Evolutionary conservation across 2,329 filamentous ascomycete genomes (phyloP), one percentile per base, ranked within the genome.

Genomic region (Fusarium buxicola): DNA sequence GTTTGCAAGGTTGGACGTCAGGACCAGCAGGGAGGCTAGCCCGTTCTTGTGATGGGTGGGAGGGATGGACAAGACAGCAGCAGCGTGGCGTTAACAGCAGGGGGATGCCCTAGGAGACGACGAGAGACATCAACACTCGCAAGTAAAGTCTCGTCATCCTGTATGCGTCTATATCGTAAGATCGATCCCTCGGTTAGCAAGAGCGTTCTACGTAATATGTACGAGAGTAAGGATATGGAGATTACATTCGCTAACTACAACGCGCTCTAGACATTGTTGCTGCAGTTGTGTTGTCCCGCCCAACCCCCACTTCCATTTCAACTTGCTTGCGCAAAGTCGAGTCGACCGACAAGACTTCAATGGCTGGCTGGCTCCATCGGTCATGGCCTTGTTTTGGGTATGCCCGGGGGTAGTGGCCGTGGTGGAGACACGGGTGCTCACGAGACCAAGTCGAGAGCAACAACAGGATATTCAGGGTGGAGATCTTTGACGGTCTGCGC

Each of bases 281-380:
- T 38, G 61, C 57, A 65, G 47, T 51, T 41, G 51, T 55, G n/a
- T n/a, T n/a, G n/a, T n/a, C 44, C 44, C 35, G 30, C 44, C 27
- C 24, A 45, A 55, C 49, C 62, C 49, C 62, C 62, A 66, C 62
- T 51, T 38, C 32, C 30, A 64, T 55, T 45, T 65, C 57, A 48
- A 55, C 27, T 57, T 51, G 28, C 35, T 39, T 51, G 36, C 35
- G 40, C 57, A 60, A 35, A 48, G 46, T 36, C n/a, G n/a, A 36
- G 34, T 15, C 7, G 30, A 11, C 31, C 27, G 21, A 34, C 15
- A 34, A 47, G 31, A 46, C 18, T 45, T 34, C 13, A 30, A 30
- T 34, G 31, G 16, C 8, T 25, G 52, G 47, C 57, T 18, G 55
- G 55, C 35, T 36, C 54, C 35, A 53, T 50, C 43, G 40, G 35